phyloP scores from a whole-genome alignment of 2,329 filamentous ascomycete genomes.

The Clonostachys sp. region DNA sequence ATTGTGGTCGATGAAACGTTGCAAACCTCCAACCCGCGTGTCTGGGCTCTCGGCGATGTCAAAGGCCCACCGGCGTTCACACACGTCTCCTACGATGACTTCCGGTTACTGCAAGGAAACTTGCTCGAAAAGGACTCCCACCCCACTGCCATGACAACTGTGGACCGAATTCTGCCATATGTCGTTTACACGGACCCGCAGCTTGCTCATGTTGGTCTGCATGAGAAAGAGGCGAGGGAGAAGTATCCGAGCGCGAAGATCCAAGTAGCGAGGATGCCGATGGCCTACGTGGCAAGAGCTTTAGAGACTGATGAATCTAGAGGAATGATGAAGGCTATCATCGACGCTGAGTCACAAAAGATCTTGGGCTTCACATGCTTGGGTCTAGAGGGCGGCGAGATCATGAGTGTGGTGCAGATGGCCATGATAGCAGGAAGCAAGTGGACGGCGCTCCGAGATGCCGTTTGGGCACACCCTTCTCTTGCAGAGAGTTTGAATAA shows the following conservation, averaged over 20 bases:
- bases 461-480: constrained; percentile 44
- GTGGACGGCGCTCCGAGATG: constrained; percentile 38
- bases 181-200: constrained; percentile 50
- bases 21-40: constrained; percentile 29
- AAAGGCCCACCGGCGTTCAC: constrained; percentile 49
- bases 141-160: constrained; percentile 12
- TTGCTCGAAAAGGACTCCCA: constrained; percentile 22
- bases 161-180: constrained; percentile 32
- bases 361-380: constrained; percentile 49
- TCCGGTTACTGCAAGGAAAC: constrained; percentile 42
- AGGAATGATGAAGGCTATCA: constrained; percentile 46
- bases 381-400: constrained; percentile 45
- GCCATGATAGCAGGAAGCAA: constrained; percentile 43
- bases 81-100: constrained; percentile 53
- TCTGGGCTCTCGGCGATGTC: constrained; percentile 47
- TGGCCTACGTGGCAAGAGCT: constrained; percentile 43
- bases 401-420: constrained; percentile 48
- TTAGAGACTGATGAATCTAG: constrained; percentile 45
- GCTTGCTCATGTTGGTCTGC: constrained; percentile 44
- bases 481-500: constrained; percentile 47
- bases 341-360: constrained; percentile 38
- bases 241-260: constrained; percentile 15
- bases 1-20: constrained; percentile 37
- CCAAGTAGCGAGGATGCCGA: constrained; percentile 43
- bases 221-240: constrained; percentile 27